Evolutionary conservation across 805 yeast genomes (phyloP), one percentile per base, ranked within the genome.

Genomic region (Cyberlindnera suaveolens): DNA sequence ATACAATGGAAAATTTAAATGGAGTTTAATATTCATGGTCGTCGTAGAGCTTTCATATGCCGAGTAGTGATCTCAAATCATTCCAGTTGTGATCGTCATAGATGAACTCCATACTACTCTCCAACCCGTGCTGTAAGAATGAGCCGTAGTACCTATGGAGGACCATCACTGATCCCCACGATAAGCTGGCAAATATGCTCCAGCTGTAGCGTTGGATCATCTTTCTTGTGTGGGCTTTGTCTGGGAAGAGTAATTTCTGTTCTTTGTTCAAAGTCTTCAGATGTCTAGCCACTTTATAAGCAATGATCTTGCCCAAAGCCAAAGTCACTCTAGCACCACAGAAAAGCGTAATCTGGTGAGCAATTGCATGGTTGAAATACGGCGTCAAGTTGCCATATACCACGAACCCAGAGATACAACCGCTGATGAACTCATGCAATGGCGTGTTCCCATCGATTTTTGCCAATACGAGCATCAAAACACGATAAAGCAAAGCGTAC

Each of bases 91-190:
- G 69, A 55, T 74, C 86, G 35, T 82, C 80, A 53, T 85, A 85
- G 31, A 85, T 75, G 58, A 78, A 85, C 42, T 79, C 78, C 85
- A 85, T 77, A 41, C 85, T 76, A 47, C 75, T 75, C 48, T 82
- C 71, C 68, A 85, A 65, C 2, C 85, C 74, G 39, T 73, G 71
- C 56, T 84, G 91, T 36, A 85, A 66, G 50, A 73, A 72, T 32
- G 72, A 71, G 3, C 83, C 82, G 50, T 83, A 81, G 45, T 68
- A 67, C 44, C 81, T 73, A 60, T 82, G 84, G 40, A 85, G 67
- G 54, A 75, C 71, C 90, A 85, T 83, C 32, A 83, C 85, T 20
- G 74, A 56, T 0, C 82, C 91, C 95, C 95, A 85, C 8, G 78
- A 69, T 7, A 78, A 46, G 14, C 82, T 77, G 1, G 89, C 81